Evolutionary conservation across 2,329 filamentous ascomycete species (phyloP).

Genomic region (Nemania sp.): DNA sequence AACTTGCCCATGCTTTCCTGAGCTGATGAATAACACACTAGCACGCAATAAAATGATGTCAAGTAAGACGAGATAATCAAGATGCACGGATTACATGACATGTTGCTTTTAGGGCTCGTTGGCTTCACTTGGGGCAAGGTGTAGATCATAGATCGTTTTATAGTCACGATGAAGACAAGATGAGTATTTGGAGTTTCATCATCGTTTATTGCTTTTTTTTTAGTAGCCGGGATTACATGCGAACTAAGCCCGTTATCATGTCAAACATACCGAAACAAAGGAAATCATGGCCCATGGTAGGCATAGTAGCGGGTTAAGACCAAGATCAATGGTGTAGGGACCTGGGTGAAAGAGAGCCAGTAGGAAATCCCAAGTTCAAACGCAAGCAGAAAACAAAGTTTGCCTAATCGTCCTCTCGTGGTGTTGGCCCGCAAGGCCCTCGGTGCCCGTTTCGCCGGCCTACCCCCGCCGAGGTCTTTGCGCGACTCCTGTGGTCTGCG

Average conservation of each 20-base stretch:
- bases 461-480: slow-evolving; percentile 37
- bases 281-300: slow-evolving; percentile 1
- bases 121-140: neutral
- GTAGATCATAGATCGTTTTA: neutral
- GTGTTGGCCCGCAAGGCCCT: slow-evolving; percentile 14
- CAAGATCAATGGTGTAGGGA: neutral
- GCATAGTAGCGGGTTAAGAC: slow-evolving; percentile 13
- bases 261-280: slow-evolving; percentile 24
- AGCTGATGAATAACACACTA: neutral
- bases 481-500: slow-evolving; percentile 33
- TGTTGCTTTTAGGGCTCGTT: neutral
- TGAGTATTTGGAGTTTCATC: neutral
- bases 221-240: neutral
- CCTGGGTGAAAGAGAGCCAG: neutral
- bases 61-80: neutral
- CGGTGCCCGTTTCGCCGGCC: slow-evolving; percentile 14
- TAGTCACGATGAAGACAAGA: neutral
- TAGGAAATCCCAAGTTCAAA: neutral
- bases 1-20: neutral
- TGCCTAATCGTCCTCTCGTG: neutral
- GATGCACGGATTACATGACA: neutral
- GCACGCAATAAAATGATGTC: neutral
- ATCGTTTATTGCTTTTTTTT: neutral
- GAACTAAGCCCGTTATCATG: neutral
- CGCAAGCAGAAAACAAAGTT: slow-evolving; percentile 3